Conservation (phyloP, 345 rosid genomes). For the Geranium brycei region DNA sequence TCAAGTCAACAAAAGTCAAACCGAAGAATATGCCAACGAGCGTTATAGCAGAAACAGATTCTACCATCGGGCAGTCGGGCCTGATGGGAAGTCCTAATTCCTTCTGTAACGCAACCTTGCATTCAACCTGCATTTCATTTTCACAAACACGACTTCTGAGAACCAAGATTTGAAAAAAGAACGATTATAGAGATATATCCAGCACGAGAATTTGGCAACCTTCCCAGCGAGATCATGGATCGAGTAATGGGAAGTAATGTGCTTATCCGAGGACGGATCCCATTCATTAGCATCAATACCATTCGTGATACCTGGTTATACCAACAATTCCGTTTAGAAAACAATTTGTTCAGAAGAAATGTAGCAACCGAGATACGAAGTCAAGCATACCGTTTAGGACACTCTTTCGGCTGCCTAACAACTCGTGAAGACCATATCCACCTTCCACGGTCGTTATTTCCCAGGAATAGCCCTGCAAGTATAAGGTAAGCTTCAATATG, state of each 20-base stretch:
- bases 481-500: slow-evolving; percentile 2
- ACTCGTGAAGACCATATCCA: slow-evolving; percentile 78
- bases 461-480: slow-evolving; percentile 83
- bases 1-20: slow-evolving; percentile 10
- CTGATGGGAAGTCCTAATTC: slow-evolving; percentile 76
- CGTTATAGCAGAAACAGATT: slow-evolving; percentile 1
- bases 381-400: slow-evolving; percentile 53
- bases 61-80: slow-evolving; percentile 83
- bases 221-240: slow-evolving; percentile 62
- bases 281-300: slow-evolving; percentile 76
- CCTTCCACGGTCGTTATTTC: slow-evolving; percentile 93
- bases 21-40: slow-evolving; percentile 3
- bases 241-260: slow-evolving; percentile 52
- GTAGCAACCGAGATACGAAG: no score
- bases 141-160: no score
- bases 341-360: not conserved
- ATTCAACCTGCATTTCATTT: slow-evolving; percentile 36
- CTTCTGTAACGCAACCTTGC: slow-evolving; percentile 81
- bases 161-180: no score
- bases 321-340: not conserved
- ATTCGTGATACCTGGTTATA: slow-evolving; percentile 64
- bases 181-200: no score
- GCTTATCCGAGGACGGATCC: slow-evolving; percentile 70
- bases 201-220: slow-evolving; percentile 17
- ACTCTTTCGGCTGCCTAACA: slow-evolving; percentile 55